A percentile compares a stretch with the other conserved stretches of the same genome.
phyloP scores from a whole-genome alignment of 768 basidiomycete species.

The Psilocybe azurescens region DNA sequence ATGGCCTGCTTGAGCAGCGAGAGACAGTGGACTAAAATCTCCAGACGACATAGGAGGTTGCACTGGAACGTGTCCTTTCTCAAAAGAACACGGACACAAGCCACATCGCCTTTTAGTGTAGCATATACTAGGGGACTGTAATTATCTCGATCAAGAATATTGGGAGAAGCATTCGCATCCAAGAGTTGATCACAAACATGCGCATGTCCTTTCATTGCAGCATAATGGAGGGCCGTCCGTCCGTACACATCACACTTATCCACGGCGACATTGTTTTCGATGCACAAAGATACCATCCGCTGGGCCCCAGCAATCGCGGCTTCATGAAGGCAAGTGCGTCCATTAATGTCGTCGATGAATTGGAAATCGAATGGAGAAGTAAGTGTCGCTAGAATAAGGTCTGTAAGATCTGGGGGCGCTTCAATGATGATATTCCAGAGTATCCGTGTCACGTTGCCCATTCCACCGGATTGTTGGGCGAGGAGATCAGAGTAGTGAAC shows the following conservation, averaged over 20 bases:
- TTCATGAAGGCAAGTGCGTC: conserved; percentile 91
- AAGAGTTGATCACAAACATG: conserved; percentile 78
- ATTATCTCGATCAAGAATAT: conserved; percentile 88
- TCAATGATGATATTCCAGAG: conserved; percentile 93
- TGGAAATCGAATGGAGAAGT: conserved; percentile 81
- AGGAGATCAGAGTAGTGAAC: conserved; percentile 74
- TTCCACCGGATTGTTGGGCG: conserved; percentile 61
- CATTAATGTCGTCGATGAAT: conserved; percentile 97
- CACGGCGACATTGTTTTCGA: conserved; percentile 71
- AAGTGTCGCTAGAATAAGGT: conserved; percentile 74
- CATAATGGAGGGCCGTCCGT: conserved; percentile 93
- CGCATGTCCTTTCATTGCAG: conserved; percentile 90
- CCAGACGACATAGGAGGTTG: conserved; percentile 61
- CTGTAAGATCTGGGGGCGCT: conserved; percentile 72
- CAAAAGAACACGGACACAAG: conserved; percentile 85
- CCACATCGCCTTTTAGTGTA: conserved; percentile 82
- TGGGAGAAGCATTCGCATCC: conserved; percentile 66
- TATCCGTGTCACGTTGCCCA: conserved; percentile 83
- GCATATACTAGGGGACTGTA: conserved; percentile 95
- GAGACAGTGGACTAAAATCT: conserved; percentile 84
- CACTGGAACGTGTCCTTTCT: conserved; percentile 68
- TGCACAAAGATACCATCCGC: conserved; percentile 80
- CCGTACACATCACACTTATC: conserved; percentile 89
- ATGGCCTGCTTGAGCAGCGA: conserved; percentile 92
- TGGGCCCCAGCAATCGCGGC: conserved; percentile 86